Conservation (phyloP, 495 filamentous ascomycete genomes). For the Penicillium cosmopolitanum region DNA sequence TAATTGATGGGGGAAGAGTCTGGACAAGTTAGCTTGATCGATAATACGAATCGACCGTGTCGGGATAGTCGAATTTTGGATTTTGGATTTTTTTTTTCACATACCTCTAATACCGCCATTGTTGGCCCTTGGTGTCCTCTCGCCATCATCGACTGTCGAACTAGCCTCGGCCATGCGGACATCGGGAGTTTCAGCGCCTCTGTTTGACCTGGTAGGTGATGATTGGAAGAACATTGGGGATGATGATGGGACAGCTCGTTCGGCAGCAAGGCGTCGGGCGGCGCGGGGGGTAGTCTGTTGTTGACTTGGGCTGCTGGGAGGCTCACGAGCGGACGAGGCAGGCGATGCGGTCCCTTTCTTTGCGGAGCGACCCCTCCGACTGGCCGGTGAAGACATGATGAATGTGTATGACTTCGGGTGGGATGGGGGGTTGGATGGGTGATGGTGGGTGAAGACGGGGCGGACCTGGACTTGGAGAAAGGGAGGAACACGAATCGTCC, state of each 20-base stretch:
- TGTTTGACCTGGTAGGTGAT: constrained; percentile 64
- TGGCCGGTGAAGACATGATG: constrained; percentile 55
- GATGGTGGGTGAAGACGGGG: constrained; percentile 16
- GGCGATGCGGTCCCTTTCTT: constrained; percentile 48
- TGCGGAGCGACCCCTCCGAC: constrained; percentile 46
- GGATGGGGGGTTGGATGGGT: constrained; percentile 6
- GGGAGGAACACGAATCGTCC: constrained; percentile 18
- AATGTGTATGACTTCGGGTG: constrained; percentile 15
- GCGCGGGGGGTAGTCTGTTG: constrained; percentile 51
- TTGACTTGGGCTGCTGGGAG: constrained; percentile 43
- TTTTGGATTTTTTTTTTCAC: constrained; percentile 12
- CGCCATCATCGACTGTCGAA: constrained; percentile 62
- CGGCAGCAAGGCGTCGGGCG: constrained; percentile 45
- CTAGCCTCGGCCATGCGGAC: constrained; percentile 60
- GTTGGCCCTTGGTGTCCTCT: constrained; percentile 73
- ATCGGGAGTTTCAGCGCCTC: constrained; percentile 57
- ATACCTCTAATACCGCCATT: constrained; percentile 68
- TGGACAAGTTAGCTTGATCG: constrained; percentile 32
- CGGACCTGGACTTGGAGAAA: constrained; percentile 26
- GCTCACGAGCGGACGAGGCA: constrained; percentile 45
- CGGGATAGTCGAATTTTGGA: background rate
- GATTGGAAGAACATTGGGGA: constrained; percentile 86
- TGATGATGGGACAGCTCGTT: constrained; percentile 57
- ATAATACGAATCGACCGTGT: background rate
- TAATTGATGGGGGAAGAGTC: constrained; percentile 93